These are phyloP conservation scores for Candida wancherniae DNA, from an alignment of 805 yeast species.

Conservation along the genomic window DNA sequence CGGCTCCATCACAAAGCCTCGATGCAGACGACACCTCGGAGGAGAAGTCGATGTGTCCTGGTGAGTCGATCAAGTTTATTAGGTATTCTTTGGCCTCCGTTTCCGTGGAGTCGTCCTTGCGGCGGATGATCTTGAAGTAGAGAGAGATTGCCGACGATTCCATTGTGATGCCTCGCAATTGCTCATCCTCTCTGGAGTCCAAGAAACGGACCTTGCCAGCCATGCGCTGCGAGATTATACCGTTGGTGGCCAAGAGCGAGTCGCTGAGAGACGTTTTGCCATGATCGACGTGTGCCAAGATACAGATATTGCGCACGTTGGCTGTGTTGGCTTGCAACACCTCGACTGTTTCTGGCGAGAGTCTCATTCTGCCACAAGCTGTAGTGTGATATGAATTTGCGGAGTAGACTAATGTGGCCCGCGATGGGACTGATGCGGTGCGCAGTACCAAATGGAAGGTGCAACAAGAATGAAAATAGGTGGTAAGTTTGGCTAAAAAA, in stretches of 20 bases:
- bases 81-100: conserved; percentile 65
- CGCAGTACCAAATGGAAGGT: background rate
- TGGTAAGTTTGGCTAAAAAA: too few relatives aligned
- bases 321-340: conserved; percentile 65
- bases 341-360: conserved; percentile 60
- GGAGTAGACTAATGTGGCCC: too few relatives aligned
- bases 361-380: conserved; percentile 45
- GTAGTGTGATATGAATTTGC: too few relatives aligned
- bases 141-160: conserved; percentile 92
- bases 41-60: conserved; percentile 98
- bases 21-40: conserved; percentile 96
- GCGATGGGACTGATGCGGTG: background rate
- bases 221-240: conserved; percentile 88
- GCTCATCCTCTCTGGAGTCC: conserved; percentile 95
- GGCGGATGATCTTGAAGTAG: conserved; percentile 67
- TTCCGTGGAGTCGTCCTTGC: conserved; percentile 26
- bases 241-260: conserved; percentile 88
- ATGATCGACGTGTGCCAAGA: conserved; percentile 97
- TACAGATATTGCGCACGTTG: conserved; percentile 83
- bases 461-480: conserved; percentile 2
- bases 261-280: conserved; percentile 96
- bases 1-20: conserved; percentile 93
- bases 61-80: conserved; percentile 92
- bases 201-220: conserved; percentile 93
- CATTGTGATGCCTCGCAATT: conserved; percentile 94